Base-by-base conservation (phyloP, 31 red algal genomes). In the Odonthalia washingtoniensis region DNA sequence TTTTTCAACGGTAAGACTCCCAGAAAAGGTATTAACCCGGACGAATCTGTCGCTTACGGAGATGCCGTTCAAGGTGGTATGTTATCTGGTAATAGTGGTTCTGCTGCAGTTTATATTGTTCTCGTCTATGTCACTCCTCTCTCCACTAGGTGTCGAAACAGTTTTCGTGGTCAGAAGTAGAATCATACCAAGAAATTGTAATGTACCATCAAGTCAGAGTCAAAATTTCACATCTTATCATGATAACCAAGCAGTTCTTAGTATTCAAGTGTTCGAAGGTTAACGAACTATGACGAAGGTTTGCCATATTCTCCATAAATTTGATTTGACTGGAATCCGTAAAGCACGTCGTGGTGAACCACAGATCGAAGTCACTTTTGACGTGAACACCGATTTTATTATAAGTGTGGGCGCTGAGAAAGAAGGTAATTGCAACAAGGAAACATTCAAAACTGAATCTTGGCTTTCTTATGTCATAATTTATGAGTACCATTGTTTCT, bases 21-120 rank as follows among this genome's bases (percentile, higher is more conserved):
- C 16, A 92, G 84, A 88, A 99, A 96, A 87, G 97, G 94, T 76
- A 95, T 99, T 82, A 99, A 99, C 78, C 97, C 97, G 9, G 97
- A 99, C 75, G 97, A 99, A 89, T 94, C 95, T 27, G 94, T 99
- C 61, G 97, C 97, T 6, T 97, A 92, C 67, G 97, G 97, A 33
- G 97, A 94, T 30, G 97, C 97, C 40, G 90, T 99, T 30, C 97
- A 99, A 74, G 97, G 86, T 31, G 97, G 94, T 41, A 97, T 99
- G 40, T 81, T 99, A 2, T 95, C 92, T 46, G 94, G 94, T 81
- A 94, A 96, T 45, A 87, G 87, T 45, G 85, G 83, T 35, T 72
- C 83, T 77, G 78, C 75, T 34, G 84, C 88, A 3, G 92, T 91
- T 34, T 67, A 92, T 73, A 92, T 99, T 74, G 85, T 99, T 37